phyloP scores from a whole-genome alignment of 2,329 filamentous ascomycete species.

The Biscogniauxia marginata region DNA sequence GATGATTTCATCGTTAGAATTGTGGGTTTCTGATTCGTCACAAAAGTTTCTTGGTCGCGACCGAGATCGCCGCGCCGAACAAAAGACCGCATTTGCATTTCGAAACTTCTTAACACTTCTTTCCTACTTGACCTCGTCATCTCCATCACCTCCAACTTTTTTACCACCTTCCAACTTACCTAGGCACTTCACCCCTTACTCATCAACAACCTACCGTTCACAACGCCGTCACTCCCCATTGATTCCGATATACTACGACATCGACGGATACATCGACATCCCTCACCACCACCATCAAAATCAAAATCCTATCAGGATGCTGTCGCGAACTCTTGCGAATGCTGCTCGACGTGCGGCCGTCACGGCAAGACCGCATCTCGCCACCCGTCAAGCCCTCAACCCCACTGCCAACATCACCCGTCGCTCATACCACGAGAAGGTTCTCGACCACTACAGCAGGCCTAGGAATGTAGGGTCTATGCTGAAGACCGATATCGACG shows the following conservation, averaged over 20 bases:
- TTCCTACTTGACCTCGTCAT: conserved; percentile 5
- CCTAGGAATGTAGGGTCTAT: conserved; percentile 78
- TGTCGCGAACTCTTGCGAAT: conserved; percentile 43
- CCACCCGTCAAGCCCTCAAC: conserved; percentile 41
- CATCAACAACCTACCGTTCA: neutral
- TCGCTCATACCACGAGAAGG: conserved; percentile 54
- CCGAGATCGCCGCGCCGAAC: conserved; percentile 33
- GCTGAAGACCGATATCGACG: conserved; percentile 67
- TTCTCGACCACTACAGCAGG: conserved; percentile 79
- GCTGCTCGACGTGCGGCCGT: conserved; percentile 42
- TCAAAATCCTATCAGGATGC: conserved; percentile 37
- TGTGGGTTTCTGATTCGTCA: conserved; percentile 31
- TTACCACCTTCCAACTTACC: neutral
- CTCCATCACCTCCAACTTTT: conserved; percentile 5
- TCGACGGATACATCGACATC: conserved; percentile 2
- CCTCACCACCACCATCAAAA: conserved; percentile 4
- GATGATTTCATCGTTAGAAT: conserved; percentile 32
- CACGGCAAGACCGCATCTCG: conserved; percentile 40
- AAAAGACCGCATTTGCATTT: conserved; percentile 24
- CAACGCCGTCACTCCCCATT: neutral
- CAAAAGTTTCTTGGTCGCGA: conserved; percentile 23
- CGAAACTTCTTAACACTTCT: conserved; percentile 4
- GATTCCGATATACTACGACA: neutral
- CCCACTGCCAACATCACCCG: conserved; percentile 40
- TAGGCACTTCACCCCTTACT: neutral